A percentile compares a stretch with the other conserved stretches of the same genome.
These are phyloP conservation scores for Magnusiomyces starmeri DNA, from an alignment of 1,139 yeast species.

Conservation along the genomic window DNA sequence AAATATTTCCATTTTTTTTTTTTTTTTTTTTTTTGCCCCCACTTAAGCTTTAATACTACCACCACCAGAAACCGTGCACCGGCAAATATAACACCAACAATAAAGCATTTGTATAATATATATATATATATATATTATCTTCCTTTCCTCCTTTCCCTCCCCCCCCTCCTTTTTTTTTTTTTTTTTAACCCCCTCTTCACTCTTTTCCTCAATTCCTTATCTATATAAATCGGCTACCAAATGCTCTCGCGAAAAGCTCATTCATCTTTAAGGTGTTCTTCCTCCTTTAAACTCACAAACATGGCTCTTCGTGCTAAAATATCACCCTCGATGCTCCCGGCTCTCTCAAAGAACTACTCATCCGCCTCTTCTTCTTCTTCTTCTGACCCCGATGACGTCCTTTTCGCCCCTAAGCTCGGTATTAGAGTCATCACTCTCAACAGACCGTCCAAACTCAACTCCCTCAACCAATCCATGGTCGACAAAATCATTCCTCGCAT, in stretches of 20 bases:
- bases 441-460: conserved; percentile 78
- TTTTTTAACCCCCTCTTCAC: not conserved
- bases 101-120: not conserved
- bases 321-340: conserved; percentile 18
- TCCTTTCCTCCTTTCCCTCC: not conserved
- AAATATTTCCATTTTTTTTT: too few species aligned
- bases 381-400: conserved; percentile 43
- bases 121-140: too few species aligned
- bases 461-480: conserved; percentile 76
- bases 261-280: not conserved
- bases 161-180: not conserved
- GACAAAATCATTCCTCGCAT: conserved; percentile 65
- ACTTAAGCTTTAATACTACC: too few species aligned
- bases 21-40: too few species aligned
- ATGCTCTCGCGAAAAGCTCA: not conserved
- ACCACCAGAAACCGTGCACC: too few species aligned
- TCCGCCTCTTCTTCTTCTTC: conserved; percentile 19
- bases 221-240: conserved; percentile 11
- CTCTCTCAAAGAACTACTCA: conserved; percentile 7
- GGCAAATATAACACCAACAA: too few species aligned
- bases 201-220: conserved; percentile 9
- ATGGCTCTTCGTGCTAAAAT: conserved; percentile 28
- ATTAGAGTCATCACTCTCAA: conserved; percentile 74
- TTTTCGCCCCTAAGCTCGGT: conserved; percentile 53
- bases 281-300: conserved; percentile 6